Evolutionary conservation across 169 alveolate species (phyloP), one percentile per base, ranked within the genome.

Genomic region (Babesia ovis): DNA sequence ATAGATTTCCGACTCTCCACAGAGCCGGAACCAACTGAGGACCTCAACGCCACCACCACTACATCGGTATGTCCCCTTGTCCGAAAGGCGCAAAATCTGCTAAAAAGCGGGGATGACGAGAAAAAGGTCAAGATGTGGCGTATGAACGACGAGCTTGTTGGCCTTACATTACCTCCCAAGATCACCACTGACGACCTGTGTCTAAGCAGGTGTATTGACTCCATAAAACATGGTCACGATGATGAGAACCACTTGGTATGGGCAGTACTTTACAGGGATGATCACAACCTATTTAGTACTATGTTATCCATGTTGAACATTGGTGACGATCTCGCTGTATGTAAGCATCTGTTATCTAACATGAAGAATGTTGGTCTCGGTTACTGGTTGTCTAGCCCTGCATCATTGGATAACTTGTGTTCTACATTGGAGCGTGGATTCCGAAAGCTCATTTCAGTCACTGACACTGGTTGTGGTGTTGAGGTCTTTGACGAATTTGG

Each of bases 401-500:
- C 66, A 16, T 54, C 68, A 11, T 9, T 68, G 6, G 77, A 79
- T n/a, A 18, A 20, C 46, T 29, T 79, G 29, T 70, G 69, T 43
- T 34, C 39, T 31, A 59, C 64, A 22, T 37, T 79, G 14, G 87
- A 79, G 39, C 37, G 46, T 32, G 60, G 67, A 37, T 79, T 79
- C 70, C 73, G 72, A 20, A 32, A 29, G 20, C 55, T 72, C 18
- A 60, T 72, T 35, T 51, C 76, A 0, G 45, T 23, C 23, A 74
- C 61, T 11, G 77, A 62, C 18, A 11, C 59, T 20, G 77, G 69
- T 12, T 23, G 59, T 1, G 35, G 22, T 29, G 71, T 64, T 18
- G 85, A 81, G 31, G 75, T 23, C 12, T 71, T 72, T 22, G 89
- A 81, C 54, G 79, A 81, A 32, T 72, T 81, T 45, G 89, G 89